Evolutionary conservation across 2,329 filamentous ascomycete genomes (phyloP), one percentile per base, ranked within the genome.

Genomic region (Penicillium hordei): DNA sequence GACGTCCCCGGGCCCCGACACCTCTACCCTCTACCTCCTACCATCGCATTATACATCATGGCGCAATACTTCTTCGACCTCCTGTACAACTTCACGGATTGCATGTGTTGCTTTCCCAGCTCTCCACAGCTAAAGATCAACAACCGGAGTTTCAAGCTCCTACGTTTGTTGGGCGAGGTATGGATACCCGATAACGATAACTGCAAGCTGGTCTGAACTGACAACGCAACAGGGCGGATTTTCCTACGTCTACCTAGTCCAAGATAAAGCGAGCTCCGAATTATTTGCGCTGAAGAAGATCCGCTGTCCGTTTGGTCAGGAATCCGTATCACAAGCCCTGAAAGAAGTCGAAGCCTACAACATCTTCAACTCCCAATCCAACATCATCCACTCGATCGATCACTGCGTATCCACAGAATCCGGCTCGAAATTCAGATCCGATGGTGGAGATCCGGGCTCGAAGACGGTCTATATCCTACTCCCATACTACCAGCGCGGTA

Each of bases 201-300:
- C 45, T 27, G 49, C 36, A 39, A 53, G 34, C 49, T 57, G 55
- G 55, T 33, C 48, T 43, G 29, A 62, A 62, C 31, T 52, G 43
- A 36, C 48, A 42, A 31, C 33, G 44, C 34, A 39, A 52, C 63
- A 93, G 89, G 94, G 94, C 73, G 94, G 94, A 70, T 99, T 99
- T 82, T 96, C 92, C 64, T 99, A 97, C 77, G 94, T 99, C 68
- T 99, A 99, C 79, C 90, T 99, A 59, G 94, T 99, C 59, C 90
- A 97, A 81, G 93, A 97, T 75, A 93, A 89, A 48, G 82, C 86
- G 54, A 89, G 86, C 52, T 89, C 90, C 59, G 87, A 93, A 68
- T 85, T 96, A 46, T 93, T 96, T 75, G 94, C 94, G 19, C 87
- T 97, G 61, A 99, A 99, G 78, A 99, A 99, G 83, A 99, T 99